Base-by-base conservation (phyloP, 768 basidiomycete species). In the Mycena kentingensis region DNA sequence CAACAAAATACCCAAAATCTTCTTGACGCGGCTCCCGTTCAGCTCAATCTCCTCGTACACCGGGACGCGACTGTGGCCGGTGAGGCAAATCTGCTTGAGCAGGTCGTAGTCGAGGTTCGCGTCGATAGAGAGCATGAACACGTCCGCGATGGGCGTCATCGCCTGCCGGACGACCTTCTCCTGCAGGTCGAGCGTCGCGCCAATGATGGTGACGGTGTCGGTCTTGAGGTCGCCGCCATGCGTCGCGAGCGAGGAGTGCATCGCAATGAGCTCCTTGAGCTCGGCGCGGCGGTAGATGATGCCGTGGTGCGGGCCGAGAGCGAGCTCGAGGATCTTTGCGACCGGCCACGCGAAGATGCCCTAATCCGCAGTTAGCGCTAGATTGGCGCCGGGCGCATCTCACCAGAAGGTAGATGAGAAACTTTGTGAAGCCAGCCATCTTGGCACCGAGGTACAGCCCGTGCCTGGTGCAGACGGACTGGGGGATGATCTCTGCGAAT, bases 401-500 rank as follows among this genome's bases (percentile, higher is more conserved):
- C 50, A 90, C 90, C 66, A 93, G 61, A 18, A 76, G 69, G 71
- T 82, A 88, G 3, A 94, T 87, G 29, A 95, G 70, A 28, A 79
- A 58, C 31, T 76, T 80, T 1, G 88, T 87, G 35, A 87, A 78
- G 1, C 77, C 75, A 0, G 87, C 92, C 87, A 91, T 89, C 63
- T 90, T 89, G 8, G 92, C 90, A 29, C 93, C 92, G 39, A 96
- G 80, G 60, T 87, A 90, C 4, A 95, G 79, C 19, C 93, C 93
- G 73, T 93, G 87, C 31, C 93, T 87, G 19, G 90, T 90, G 68
- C 90, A 96, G n/a, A 95, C 74, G 1, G 90, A 90, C 64, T 96
- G 93, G 0, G 93, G 93, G 55, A 95, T 94, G 57, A 95, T 91
- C 72, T 95, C 92, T 22, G 92, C 75, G 66, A 94, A 95, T 52